These are phyloP conservation scores for Colletotrichum paranaense DNA, from an alignment of 2,329 filamentous ascomycete genomes.

Conservation along the genomic window DNA sequence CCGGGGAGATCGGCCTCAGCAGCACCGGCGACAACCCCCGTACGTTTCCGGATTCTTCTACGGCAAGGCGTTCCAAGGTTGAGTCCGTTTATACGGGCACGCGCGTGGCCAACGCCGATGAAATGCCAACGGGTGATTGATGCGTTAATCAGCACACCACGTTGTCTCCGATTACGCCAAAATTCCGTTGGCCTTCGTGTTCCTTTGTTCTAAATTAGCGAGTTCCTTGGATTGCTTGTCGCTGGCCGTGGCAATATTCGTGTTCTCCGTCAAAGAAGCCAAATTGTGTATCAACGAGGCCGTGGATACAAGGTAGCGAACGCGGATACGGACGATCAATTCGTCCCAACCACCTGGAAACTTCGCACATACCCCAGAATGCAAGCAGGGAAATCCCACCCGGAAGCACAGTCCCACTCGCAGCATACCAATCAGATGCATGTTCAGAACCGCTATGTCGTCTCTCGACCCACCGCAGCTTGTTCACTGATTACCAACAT, in stretches of 20 bases:
- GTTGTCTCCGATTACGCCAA: constrained; percentile 10
- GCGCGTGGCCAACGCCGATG: constrained; percentile 18
- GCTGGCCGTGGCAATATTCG: background rate
- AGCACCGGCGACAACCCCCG: constrained; percentile 3
- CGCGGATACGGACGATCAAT: background rate
- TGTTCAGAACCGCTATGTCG: background rate
- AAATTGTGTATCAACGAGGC: background rate
- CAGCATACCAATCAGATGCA: constrained; percentile 6
- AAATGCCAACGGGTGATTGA: constrained; percentile 22
- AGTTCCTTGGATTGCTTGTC: background rate
- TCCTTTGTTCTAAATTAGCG: constrained; percentile 1
- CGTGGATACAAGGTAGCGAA: background rate
- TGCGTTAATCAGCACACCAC: constrained; percentile 23
- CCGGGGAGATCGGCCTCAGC: background rate
- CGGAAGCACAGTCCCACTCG: background rate
- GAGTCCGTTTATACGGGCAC: constrained; percentile 10
- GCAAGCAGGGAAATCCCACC: constrained; percentile 17
- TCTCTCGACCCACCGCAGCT: background rate
- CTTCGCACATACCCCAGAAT: constrained; percentile 10
- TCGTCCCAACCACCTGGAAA: constrained; percentile 32
- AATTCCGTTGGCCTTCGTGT: background rate
- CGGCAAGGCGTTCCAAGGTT: constrained; percentile 16
- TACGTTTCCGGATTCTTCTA: constrained; percentile 2
- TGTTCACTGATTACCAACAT: background rate
- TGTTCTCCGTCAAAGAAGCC: background rate